Evolutionary conservation across 495 filamentous ascomycete genomes (phyloP).

Genomic region (Penicillium maclennaniae): DNA sequence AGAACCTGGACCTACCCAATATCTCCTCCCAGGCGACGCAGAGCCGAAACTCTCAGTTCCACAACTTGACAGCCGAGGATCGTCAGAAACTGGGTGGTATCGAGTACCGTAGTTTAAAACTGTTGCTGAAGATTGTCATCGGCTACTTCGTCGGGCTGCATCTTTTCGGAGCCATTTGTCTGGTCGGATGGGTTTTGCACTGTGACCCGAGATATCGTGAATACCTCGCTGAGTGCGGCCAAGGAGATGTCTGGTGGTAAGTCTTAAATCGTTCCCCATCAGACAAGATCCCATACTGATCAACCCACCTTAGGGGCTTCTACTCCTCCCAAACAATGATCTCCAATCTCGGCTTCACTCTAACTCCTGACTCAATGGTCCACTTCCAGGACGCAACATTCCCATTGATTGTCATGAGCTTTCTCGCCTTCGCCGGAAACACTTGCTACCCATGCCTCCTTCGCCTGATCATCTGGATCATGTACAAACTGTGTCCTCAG

Average conservation of each 20-base stretch:
- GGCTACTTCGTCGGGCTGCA: slow-evolving; percentile 66
- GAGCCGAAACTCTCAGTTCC: slow-evolving; percentile 74
- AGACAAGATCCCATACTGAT: too few species aligned
- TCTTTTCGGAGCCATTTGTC: slow-evolving; percentile 56
- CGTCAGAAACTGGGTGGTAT: slow-evolving; percentile 56
- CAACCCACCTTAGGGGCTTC: slow-evolving; percentile 20
- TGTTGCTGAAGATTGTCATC: slow-evolving; percentile 51
- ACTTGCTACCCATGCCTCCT: slow-evolving; percentile 80
- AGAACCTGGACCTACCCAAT: slow-evolving; percentile 20
- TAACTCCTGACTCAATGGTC: slow-evolving; percentile 81
- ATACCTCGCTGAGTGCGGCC: slow-evolving; percentile 51
- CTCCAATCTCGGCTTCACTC: slow-evolving; percentile 58
- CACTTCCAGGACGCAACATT: slow-evolving; percentile 67
- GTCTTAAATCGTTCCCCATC: slow-evolving; percentile 8
- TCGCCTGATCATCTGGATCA: slow-evolving; percentile 72
- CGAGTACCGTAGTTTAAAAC: slow-evolving; percentile 59
- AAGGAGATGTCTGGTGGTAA: slow-evolving; percentile 67
- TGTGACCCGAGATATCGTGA: slow-evolving; percentile 48
- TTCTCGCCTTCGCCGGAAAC: slow-evolving; percentile 78
- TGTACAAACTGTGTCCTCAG: slow-evolving; percentile 48
- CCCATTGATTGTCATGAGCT: slow-evolving; percentile 63
- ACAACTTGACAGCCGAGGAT: slow-evolving; percentile 59
- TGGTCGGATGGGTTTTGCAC: slow-evolving; percentile 67
- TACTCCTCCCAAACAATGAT: slow-evolving; percentile 34
- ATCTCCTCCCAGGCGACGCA: slow-evolving; percentile 52